Conservation (phyloP, 257 asterid genomes). For the Salvia hispanica region DNA sequence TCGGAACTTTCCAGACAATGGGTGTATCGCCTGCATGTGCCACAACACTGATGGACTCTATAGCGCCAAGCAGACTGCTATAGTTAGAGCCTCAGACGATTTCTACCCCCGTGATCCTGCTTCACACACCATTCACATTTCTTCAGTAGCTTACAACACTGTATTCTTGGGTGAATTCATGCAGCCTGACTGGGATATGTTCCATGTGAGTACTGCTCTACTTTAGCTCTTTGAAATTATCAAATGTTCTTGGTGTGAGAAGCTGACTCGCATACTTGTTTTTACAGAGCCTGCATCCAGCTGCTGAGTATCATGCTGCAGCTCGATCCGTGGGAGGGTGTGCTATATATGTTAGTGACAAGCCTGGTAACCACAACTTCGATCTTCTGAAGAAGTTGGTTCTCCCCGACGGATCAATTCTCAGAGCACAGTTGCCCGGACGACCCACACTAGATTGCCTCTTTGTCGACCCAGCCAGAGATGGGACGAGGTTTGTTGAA, state of each 20-base stretch:
- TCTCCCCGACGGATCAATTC: constrained; percentile 92
- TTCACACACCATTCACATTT: constrained; percentile 83
- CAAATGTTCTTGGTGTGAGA: not conserved
- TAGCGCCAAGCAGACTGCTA: constrained; percentile 76
- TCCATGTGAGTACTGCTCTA: constrained; percentile 63
- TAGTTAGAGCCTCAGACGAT: constrained; percentile 94
- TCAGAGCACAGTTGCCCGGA: constrained; percentile 89
- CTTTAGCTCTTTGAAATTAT: not conserved
- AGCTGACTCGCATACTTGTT: constrained; percentile 13
- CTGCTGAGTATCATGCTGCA: constrained; percentile 94
- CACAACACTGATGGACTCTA: constrained; percentile 93
- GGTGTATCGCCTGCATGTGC: constrained; percentile 95
- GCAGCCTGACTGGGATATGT: constrained; percentile 98
- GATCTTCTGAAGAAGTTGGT: constrained; percentile 84
- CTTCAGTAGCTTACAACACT: constrained; percentile 85
- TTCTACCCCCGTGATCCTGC: constrained; percentile 96
- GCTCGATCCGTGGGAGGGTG: constrained; percentile 90
- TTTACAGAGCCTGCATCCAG: constrained; percentile 85
- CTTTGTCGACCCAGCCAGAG: constrained; percentile 92
- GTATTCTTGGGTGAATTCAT: constrained; percentile 84
- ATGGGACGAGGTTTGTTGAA: constrained; percentile 65
- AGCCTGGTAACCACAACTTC: constrained; percentile 91
- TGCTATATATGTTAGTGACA: constrained; percentile 86
- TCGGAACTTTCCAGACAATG: constrained; percentile 77
- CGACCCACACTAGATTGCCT: constrained; percentile 89